These are phyloP conservation scores for Nicotiana paniculata DNA, from an alignment of 257 asterid genomes.

Conservation along the genomic window DNA sequence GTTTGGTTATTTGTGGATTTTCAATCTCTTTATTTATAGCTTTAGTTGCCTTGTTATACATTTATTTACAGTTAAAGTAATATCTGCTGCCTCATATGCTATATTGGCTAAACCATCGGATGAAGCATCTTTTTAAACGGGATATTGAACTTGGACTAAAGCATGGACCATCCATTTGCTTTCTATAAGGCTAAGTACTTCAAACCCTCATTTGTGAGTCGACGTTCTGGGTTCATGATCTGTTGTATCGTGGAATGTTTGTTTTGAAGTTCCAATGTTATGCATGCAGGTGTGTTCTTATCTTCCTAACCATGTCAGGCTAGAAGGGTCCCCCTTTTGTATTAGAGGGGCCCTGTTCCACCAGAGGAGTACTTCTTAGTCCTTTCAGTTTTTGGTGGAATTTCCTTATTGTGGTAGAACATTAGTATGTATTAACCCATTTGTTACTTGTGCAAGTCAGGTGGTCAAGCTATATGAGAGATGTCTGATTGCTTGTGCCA, in stretches of 20 bases:
- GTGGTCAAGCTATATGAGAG: constrained; percentile 95
- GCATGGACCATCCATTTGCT: constrained; percentile 97
- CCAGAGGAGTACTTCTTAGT: constrained; percentile 64
- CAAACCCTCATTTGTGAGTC: constrained; percentile 95
- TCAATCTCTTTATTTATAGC: constrained; percentile 44
- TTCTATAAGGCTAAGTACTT: constrained; percentile 98
- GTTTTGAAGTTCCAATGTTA: constrained; percentile 84
- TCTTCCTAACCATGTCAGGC: constrained; percentile 98
- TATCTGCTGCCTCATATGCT: constrained; percentile 87
- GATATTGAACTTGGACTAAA: constrained; percentile 96
- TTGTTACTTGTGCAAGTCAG: constrained; percentile 38
- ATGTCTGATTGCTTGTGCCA: constrained; percentile 95
- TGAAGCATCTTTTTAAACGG: constrained; percentile 90
- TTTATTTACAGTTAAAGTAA: constrained; percentile 92
- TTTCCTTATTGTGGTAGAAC: constrained; percentile 15
- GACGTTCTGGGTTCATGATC: constrained; percentile 87
- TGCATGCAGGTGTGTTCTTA: constrained; percentile 99
- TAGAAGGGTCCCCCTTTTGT: constrained; percentile 80
- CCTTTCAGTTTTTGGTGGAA: constrained; percentile 10
- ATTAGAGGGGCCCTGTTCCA: constrained; percentile 90
- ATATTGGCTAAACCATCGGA: constrained; percentile 95
- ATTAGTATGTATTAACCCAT: constrained; percentile 20
- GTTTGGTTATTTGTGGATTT: constrained; percentile 23
- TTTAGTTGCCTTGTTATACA: constrained; percentile 83
- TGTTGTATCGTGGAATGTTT: constrained; percentile 45